Evolutionary conservation across 805 yeast species (phyloP), one percentile per base, ranked within the genome.

Genomic region (Metschnikowia lunata): DNA sequence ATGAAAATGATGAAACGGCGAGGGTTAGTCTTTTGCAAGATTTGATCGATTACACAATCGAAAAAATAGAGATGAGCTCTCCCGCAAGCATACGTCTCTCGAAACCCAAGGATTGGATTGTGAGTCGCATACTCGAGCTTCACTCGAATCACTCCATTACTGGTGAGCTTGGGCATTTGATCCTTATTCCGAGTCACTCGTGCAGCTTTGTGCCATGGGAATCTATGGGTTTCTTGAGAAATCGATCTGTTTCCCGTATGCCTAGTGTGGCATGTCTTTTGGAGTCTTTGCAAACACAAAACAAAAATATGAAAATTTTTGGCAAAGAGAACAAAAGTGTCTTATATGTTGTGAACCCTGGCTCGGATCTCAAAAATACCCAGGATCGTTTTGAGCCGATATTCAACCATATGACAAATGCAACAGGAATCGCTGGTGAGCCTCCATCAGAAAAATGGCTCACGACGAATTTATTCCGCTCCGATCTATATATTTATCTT

Each of bases 181-280:
- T 91, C 1, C 64, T 93, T 38, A 67, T 93, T 3, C 78, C 88
- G 4, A 83, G 90, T 26, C 74, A 81, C 39, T 64, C 67, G 7
- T 82, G 95, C 51, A 76, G 78, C n/a, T 59, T 62, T 14, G 69
- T 93, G 29, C 99, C 99, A 0, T 93, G 98, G 98, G 99, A 93
- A 57, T 82, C 88, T 1, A 58, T 90, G 29, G 74, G 80, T 0
- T 72, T 74, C 36, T 59, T 90, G 43, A 62, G 77, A 40, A 57
- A 59, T 0, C 66, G 63, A 37, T 80, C 95, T 0, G 75, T 85
- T 0, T 78, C 95, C 0, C 69, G 98, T 50, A 75, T 89, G 62
- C 95, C 97, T 0, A 84, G 95, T 0, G 50, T 64, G 12, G 56
- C 61, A 1, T 54, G 73, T 36, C 61, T 88, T 12, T 36, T 62